Conservation (phyloP, 176 grass and related monocot species). For the Saccharum officinarum region DNA sequence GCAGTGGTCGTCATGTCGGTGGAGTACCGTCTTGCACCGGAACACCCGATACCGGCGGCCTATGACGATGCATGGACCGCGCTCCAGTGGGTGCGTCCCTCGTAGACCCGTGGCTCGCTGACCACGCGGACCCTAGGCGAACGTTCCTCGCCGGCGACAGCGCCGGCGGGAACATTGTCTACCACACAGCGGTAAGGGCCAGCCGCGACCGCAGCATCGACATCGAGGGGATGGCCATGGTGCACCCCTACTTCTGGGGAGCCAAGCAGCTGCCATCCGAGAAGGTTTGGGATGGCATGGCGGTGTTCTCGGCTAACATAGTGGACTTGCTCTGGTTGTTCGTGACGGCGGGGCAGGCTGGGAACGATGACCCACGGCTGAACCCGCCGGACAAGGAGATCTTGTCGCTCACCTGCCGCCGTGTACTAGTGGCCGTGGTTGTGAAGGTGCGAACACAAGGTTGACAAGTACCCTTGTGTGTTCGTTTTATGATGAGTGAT, state of each 20-base stretch:
- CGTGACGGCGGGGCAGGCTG: too few species aligned
- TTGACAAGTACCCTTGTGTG: too few species aligned
- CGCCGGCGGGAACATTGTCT: background rate
- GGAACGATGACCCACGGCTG: too few species aligned
- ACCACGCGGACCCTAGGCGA: background rate
- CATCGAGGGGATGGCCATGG: background rate
- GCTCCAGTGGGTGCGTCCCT: too few species aligned
- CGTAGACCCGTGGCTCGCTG: background rate
- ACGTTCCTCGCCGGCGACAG: background rate
- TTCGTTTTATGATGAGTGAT: too few species aligned
- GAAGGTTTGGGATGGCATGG: background rate
- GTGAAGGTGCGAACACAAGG: too few species aligned
- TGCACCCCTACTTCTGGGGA: too few species aligned
- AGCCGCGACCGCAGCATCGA: background rate
- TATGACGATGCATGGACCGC: too few species aligned
- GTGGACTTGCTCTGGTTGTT: too few species aligned
- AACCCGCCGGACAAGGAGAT: too few species aligned
- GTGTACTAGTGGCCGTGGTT: too few species aligned
- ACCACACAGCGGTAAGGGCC: background rate
- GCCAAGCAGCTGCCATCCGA: background rate
- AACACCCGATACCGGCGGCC: conserved; percentile 40
- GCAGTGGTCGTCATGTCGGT: conserved; percentile 43
- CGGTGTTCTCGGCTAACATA: background rate
- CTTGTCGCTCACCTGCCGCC: too few species aligned
- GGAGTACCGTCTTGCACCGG: conserved; percentile 58